Evolutionary conservation across 257 asterid genomes (phyloP).

Genomic region (Cruciata laevipes): DNA sequence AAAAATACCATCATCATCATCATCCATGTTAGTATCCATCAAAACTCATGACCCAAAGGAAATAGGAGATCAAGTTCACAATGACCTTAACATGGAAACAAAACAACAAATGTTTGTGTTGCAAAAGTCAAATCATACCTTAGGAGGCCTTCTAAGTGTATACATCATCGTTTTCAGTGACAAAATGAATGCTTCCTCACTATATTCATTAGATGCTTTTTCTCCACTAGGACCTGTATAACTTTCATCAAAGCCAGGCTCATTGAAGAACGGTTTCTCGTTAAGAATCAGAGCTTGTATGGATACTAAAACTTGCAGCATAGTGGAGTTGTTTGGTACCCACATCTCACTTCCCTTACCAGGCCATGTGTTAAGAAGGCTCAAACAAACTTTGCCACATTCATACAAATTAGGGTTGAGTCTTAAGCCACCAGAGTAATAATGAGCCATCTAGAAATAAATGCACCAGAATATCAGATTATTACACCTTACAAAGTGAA

Average conservation of each 20-base stretch:
- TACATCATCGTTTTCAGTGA: conserved; percentile 53
- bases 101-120: neutral
- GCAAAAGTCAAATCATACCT: conserved; percentile 23
- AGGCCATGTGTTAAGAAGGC: conserved; percentile 53
- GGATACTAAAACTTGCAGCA: conserved; percentile 53
- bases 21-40: neutral
- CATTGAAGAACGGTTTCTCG: conserved; percentile 43
- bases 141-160: conserved; percentile 45
- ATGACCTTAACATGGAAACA: neutral
- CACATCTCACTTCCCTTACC: conserved; percentile 45
- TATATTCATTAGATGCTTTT: conserved; percentile 28
- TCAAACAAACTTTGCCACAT: conserved; percentile 57
- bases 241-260: conserved; percentile 37
- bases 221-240: conserved; percentile 34
- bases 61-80: neutral
- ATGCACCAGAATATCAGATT: neutral
- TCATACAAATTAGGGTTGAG: conserved; percentile 51
- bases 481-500: neutral
- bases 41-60: neutral
- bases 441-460: conserved; percentile 39
- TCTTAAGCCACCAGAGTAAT: conserved; percentile 49
- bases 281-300: conserved; percentile 50
- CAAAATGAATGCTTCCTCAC: conserved; percentile 30
- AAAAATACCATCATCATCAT: neutral
- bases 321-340: conserved; percentile 43